Percentiles rank a stretch among this genome's conserved stretches.
Conservation (phyloP, 148 eudicot genomes). For the Dysphania ambrosioides region DNA sequence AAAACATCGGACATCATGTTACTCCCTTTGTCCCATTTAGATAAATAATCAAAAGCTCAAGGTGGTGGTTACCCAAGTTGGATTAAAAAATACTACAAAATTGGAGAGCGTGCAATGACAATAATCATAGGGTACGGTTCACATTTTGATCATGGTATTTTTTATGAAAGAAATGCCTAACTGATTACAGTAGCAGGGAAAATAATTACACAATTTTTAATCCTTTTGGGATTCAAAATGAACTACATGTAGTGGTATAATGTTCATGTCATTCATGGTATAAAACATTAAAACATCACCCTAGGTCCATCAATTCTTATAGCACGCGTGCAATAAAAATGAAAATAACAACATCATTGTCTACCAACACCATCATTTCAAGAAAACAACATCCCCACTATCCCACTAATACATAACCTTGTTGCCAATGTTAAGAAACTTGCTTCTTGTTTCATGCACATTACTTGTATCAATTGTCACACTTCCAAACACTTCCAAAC, state of each 20-base stretch:
- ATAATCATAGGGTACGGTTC: background rate
- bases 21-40: background rate
- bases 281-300: background rate
- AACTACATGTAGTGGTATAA: background rate
- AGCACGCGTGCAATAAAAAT: slow-evolving; percentile 5
- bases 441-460: slow-evolving; percentile 1
- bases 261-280: background rate
- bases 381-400: slow-evolving; percentile 11
- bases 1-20: background rate
- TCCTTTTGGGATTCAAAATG: background rate
- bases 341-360: background rate
- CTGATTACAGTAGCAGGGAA: background rate
- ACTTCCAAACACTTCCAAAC: background rate
- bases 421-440: background rate
- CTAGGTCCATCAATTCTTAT: background rate
- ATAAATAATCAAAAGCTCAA: background rate
- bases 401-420: background rate
- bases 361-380: background rate
- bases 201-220: background rate
- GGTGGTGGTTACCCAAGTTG: background rate
- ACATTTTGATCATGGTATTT: background rate
- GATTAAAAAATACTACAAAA: background rate
- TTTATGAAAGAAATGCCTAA: background rate
- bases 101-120: slow-evolving; percentile 4
- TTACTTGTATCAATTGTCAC: background rate